Evolutionary conservation across 805 yeast species (phyloP).

Genomic region (Candida pini): DNA sequence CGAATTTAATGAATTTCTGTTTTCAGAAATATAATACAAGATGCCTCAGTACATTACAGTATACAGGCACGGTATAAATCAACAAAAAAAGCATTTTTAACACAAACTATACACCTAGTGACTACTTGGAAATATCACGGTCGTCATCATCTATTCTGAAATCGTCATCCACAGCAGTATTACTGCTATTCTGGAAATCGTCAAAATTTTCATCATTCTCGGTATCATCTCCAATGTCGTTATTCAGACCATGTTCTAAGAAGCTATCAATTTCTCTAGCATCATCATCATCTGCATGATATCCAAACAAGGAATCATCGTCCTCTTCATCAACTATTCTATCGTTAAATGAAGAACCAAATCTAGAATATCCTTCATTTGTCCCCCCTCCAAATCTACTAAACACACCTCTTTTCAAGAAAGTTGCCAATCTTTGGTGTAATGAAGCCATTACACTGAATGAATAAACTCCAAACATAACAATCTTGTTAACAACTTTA

Average conservation of each 20-base stretch:
- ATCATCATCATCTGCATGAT: slow-evolving; percentile 37
- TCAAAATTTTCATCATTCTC: slow-evolving; percentile 22
- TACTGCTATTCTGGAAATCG: too few species aligned
- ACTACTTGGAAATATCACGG: too few species aligned
- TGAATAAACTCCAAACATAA: slow-evolving; percentile 47
- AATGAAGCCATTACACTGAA: slow-evolving; percentile 14
- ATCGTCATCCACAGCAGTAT: neutral
- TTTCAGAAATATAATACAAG: too few species aligned
- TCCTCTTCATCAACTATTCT: slow-evolving; percentile 28
- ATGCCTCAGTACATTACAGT: too few species aligned
- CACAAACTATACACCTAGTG: too few species aligned
- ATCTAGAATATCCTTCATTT: slow-evolving; percentile 12
- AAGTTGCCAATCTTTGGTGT: slow-evolving; percentile 9
- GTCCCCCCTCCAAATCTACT: slow-evolving; percentile 19
- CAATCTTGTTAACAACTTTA: slow-evolving; percentile 50
- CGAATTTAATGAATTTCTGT: too few species aligned
- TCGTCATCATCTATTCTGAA: neutral
- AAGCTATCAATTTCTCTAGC: slow-evolving; percentile 43
- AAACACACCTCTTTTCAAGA: slow-evolving; percentile 21
- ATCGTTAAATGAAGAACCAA: slow-evolving; percentile 25
- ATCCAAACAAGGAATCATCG: slow-evolving; percentile 29
- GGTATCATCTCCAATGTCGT: slow-evolving; percentile 32
- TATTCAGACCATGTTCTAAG: slow-evolving; percentile 24
- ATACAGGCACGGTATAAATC: too few species aligned
- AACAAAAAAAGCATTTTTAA: too few species aligned